These are phyloP conservation scores for Chlorencoelia australis DNA, from an alignment of 2,329 filamentous ascomycete species.

Conservation along the genomic window DNA sequence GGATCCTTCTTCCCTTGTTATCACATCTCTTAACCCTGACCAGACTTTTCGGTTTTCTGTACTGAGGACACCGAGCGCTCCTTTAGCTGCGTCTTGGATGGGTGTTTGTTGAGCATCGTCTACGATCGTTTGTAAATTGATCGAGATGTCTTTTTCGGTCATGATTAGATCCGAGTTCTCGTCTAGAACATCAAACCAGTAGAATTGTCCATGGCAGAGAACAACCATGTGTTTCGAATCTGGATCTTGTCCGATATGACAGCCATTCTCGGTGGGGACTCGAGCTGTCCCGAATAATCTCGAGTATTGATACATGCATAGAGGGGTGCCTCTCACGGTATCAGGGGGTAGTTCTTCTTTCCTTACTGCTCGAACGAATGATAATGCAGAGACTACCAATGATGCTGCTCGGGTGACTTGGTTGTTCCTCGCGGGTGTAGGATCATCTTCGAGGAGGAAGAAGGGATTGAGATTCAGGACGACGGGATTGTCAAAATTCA, in stretches of 20 bases:
- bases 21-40: constrained; percentile 80
- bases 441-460: constrained; percentile 94
- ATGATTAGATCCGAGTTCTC: constrained; percentile 93
- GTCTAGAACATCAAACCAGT: constrained; percentile 97
- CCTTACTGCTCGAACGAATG: constrained; percentile 86
- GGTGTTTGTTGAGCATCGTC: constrained; percentile 84
- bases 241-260: constrained; percentile 90
- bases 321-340: constrained; percentile 67
- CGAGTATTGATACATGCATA: constrained; percentile 98
- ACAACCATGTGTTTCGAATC: constrained; percentile 90
- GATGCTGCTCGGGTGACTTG: constrained; percentile 93
- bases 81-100: constrained; percentile 91
- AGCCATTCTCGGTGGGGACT: constrained; percentile 88
- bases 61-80: constrained; percentile 83
- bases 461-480: constrained; percentile 97
- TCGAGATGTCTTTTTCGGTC: constrained; percentile 84
- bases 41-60: constrained; percentile 95
- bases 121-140: constrained; percentile 86
- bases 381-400: constrained; percentile 77
- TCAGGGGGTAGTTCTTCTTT: constrained; percentile 90
- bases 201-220: constrained; percentile 89
- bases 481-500: constrained; percentile 96
- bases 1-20: constrained; percentile 75
- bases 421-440: constrained; percentile 90
- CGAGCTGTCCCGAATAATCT: constrained; percentile 89